Conservation (phyloP, 345 rosid genomes). For the Eutrema japonicum region DNA sequence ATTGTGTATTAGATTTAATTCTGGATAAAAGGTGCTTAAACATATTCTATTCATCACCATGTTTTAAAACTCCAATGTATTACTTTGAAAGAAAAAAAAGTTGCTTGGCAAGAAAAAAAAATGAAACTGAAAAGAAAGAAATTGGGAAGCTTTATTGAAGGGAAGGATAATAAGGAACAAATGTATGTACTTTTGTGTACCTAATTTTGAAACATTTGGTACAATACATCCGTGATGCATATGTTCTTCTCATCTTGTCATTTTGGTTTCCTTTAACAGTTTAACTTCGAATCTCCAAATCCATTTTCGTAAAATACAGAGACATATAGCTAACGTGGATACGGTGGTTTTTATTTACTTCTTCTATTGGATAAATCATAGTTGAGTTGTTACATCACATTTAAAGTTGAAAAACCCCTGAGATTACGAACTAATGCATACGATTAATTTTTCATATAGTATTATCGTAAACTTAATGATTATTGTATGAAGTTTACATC, state of each 20-base stretch:
- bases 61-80: neutral
- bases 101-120: constrained; percentile 2
- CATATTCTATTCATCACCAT: neutral
- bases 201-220: constrained; percentile 44
- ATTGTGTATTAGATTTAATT: neutral
- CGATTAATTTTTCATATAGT: neutral
- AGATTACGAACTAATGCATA: neutral
- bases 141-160: constrained; percentile 25
- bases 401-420: neutral
- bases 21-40: neutral
- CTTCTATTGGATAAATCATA: constrained; percentile 4
- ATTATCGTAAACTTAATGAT: neutral
- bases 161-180: constrained; percentile 37
- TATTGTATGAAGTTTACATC: neutral
- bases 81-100: neutral
- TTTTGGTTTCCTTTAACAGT: neutral
- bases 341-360: neutral
- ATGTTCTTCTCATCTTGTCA: constrained; percentile 12
- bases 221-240: constrained; percentile 33
- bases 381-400: neutral
- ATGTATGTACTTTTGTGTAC: constrained; percentile 38
- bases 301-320: constrained; percentile 1
- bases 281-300: neutral
- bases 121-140: constrained; percentile 23
- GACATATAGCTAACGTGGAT: constrained; percentile 26